Percentiles rank a stretch among this genome's conserved stretches.
Evolutionary conservation across 441 rosid species (phyloP).

Genomic region (Adansonia grandidieri): DNA sequence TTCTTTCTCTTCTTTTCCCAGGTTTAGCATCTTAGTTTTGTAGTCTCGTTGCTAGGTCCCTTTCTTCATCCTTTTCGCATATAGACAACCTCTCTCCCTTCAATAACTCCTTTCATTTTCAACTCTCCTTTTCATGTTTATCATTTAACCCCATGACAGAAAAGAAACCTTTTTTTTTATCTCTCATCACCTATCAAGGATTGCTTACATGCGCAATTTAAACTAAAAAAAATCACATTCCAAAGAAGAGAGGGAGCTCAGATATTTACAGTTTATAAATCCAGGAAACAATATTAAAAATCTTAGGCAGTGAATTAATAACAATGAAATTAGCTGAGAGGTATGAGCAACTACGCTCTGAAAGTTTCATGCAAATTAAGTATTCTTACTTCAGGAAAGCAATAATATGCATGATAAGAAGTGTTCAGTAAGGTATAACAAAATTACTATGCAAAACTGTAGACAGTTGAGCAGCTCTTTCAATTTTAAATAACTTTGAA

Average conservation of each 20-base stretch:
- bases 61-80: not conserved
- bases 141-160: not conserved
- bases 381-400: not conserved
- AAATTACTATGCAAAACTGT: not conserved
- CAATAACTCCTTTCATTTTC: not conserved
- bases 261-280: slow-evolving; percentile 6
- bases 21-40: not conserved
- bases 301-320: not conserved
- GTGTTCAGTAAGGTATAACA: not conserved
- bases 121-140: not conserved
- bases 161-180: not conserved
- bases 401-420: slow-evolving; percentile 14
- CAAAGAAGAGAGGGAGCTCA: not conserved
- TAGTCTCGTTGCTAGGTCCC: not conserved
- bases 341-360: not conserved
- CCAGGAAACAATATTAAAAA: not conserved
- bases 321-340: not conserved
- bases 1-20: slow-evolving; percentile 3
- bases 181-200: slow-evolving; percentile 2
- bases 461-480: not conserved
- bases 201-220: not conserved
- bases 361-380: slow-evolving; percentile 9
- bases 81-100: not conserved
- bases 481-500: not conserved
- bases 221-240: not conserved